Evolutionary conservation across 1,284 basidiomycete species (phyloP).

Genomic region (Ustilago sp.): DNA sequence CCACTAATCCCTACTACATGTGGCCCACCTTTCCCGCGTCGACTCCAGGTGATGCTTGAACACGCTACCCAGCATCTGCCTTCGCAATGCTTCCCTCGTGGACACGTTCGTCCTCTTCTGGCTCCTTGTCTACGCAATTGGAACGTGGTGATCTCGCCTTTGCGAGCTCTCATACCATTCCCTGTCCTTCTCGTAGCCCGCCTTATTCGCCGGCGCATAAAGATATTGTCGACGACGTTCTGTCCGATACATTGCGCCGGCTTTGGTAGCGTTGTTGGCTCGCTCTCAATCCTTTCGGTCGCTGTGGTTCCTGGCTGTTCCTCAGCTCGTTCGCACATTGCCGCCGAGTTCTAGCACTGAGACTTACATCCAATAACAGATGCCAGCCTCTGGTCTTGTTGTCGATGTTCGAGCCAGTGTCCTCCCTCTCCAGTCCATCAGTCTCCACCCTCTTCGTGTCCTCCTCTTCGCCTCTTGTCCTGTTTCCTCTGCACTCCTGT

Average conservation of each 20-base stretch:
- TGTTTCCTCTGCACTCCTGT: background rate
- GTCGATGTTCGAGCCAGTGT: constrained; percentile 2
- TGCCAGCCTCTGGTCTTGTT: background rate
- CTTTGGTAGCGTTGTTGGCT: constrained; percentile 24
- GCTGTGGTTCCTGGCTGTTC: background rate
- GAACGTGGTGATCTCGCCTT: background rate
- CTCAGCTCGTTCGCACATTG: background rate
- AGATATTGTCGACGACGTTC: constrained; percentile 2
- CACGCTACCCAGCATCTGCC: constrained; percentile 26
- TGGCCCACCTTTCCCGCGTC: background rate
- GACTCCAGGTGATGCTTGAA: constrained; percentile 5
- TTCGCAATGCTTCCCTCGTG: constrained; percentile 9
- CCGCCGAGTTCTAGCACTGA: constrained; percentile 4
- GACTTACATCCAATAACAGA: constrained; percentile 3
- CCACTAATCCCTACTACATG: background rate
- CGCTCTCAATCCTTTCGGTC: constrained; percentile 21
- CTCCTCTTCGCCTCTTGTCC: background rate
- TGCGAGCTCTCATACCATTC: background rate
- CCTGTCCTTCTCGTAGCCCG: background rate
- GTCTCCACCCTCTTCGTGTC: background rate
- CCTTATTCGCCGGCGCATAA: background rate
- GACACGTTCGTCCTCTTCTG: constrained; percentile 1
- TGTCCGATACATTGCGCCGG: constrained; percentile 7
- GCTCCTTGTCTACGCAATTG: background rate
- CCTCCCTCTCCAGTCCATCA: background rate